A percentile compares a stretch with the other conserved stretches of the same genome.
phyloP scores from a whole-genome alignment of 805 yeast species.

The Yarrowia sp. region DNA sequence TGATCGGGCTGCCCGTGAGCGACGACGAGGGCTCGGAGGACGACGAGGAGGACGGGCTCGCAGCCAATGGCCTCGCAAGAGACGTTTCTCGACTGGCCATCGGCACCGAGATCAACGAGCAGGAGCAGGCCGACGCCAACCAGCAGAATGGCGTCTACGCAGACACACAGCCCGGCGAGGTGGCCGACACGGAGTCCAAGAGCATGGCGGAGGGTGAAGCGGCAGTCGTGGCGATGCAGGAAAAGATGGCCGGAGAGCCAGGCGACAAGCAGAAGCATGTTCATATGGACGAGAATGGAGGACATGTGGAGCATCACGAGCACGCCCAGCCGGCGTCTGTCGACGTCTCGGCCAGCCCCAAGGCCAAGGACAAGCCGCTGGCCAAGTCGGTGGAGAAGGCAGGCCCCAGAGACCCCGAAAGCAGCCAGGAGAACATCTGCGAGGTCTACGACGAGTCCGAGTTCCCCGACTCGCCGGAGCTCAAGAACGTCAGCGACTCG shows the following conservation, averaged over 20 bases:
- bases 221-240: conserved; percentile 5
- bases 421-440: neutral
- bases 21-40: conserved; percentile 10
- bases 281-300: neutral
- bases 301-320: conserved; percentile 17
- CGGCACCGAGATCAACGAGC: conserved; percentile 9
- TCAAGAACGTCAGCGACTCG: conserved; percentile 16
- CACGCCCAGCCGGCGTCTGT: conserved; percentile 10
- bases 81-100: neutral
- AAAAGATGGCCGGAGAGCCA: neutral
- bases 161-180: neutral
- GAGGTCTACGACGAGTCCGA: conserved; percentile 19
- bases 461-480: conserved; percentile 14
- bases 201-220: conserved; percentile 6
- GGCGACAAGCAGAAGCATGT: neutral
- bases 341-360: neutral
- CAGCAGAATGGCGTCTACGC: neutral
- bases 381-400: neutral
- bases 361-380: neutral
- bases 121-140: conserved; percentile 16
- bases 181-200: conserved; percentile 5
- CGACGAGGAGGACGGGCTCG: neutral
- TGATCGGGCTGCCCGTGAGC: conserved; percentile 12
- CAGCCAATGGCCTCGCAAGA: neutral
- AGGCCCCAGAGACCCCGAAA: neutral